These are phyloP conservation scores for Coemansia sp. DNA, from an alignment of 192 early-diverging fungal species.

Conservation along the genomic window DNA sequence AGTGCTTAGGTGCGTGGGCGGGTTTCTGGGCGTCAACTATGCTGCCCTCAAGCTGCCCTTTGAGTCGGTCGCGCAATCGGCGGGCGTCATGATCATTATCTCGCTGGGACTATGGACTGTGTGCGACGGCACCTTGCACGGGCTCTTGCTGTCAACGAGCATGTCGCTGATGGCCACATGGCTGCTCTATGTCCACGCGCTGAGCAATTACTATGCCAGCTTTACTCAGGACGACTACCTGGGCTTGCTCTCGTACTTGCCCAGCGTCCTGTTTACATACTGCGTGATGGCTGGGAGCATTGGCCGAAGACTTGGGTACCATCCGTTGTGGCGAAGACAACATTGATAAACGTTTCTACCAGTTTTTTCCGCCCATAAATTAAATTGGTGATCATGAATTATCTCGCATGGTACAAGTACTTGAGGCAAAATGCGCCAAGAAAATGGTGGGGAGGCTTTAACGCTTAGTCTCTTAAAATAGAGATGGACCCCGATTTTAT, in stretches of 20 bases:
- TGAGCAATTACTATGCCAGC: constrained; percentile 13
- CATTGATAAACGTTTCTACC: not conserved
- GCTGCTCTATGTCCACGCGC: constrained; percentile 37
- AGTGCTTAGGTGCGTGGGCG: constrained; percentile 46
- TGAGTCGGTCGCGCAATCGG: constrained; percentile 41
- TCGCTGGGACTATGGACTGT: constrained; percentile 50
- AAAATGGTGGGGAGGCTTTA: not conserved
- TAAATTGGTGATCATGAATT: not conserved
- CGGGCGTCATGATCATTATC: constrained; percentile 42
- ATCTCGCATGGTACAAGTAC: not conserved
- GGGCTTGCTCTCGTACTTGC: constrained; percentile 39
- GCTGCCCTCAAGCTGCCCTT: constrained; percentile 51
- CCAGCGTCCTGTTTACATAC: constrained; percentile 48
- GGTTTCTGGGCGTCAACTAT: constrained; percentile 52
- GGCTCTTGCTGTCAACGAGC: constrained; percentile 32
- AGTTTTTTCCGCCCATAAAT: not conserved
- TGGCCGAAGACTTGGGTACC: constrained; percentile 30
- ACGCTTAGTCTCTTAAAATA: constrained; percentile 48
- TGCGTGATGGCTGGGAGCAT: constrained; percentile 50
- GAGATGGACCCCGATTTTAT: constrained; percentile 48
- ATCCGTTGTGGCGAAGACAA: constrained; percentile 24
- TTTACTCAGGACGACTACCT: constrained; percentile 45
- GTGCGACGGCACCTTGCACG: constrained; percentile 49
- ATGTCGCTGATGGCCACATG: constrained; percentile 34
- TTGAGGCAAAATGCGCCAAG: not conserved